Base-by-base conservation (phyloP, 2,329 filamentous ascomycete species). In the Cladosporium sp. region DNA sequence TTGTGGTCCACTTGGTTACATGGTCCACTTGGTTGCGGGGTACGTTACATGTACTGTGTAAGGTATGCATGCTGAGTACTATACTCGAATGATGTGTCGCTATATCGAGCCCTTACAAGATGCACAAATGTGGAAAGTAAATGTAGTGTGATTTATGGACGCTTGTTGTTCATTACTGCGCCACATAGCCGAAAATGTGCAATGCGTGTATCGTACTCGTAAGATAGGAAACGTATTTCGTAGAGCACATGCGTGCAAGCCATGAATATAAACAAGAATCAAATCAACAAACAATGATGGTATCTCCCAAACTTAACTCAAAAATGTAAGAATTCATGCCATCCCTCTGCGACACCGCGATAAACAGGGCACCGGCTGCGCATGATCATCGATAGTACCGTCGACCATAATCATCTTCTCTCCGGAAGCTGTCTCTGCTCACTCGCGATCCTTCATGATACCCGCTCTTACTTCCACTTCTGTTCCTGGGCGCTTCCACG, bases 401-500 rank as follows among this genome's bases (percentile, higher is more conserved):
- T 10, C 68, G 60, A 5, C 68, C 63, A 58, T 70, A 44, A 12
- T 64, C 65, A 52, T 72, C 71, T 62, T 67, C 68, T 47, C 71
- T 65, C 58, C 68, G 57, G 34, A 69, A 70, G 38, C 67, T 70
- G 18, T 71, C 69, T n/a, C 68, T 57, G 58, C 71, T 73, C 44
- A 61, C 66, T 47, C 71, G 66, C 12, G 73, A 66, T 24, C 73
- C 71, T 21, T 70, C 69, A 38, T 70, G 64, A 44, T 70, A 69
- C n/a, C 67, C 66, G 54, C 71, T 72, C 65, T 75, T 72, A 21
- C 71, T 70, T 54, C 73, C 67, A 47, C 67, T 70, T 34, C 68
- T 68, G 30, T 65, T 66, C 28, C 64, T 52, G 70, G 76, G 75
- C 52, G 77, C 75, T 70, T 82, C 79, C 7, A 83, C 78, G 68